Base-by-base conservation (phyloP, 1,139 yeast species). In the Geotrichum phurueaensis region DNA sequence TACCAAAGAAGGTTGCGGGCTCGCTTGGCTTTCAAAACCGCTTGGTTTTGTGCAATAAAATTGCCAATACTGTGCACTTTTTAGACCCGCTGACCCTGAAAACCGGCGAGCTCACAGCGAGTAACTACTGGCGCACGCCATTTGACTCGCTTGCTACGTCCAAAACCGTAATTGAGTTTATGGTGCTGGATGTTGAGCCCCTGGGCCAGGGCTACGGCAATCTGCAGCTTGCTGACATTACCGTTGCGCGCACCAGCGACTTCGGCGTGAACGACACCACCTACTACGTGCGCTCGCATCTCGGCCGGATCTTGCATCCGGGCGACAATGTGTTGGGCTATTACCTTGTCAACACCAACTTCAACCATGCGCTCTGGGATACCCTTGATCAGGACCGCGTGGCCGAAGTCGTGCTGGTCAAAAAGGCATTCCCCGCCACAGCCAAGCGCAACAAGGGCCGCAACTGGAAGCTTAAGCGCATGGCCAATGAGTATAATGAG, bases 241-340 rank as follows among this genome's bases (percentile, higher is more conserved):
- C 96, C 3, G 87, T 92, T 49, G 92, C 96, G 22, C 84, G 97
- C 72, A 85, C 95, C n/a, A 77, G 85, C 58, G 98, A 94, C 73
- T 74, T 94, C 78, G 97, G 97, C 51, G 81, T 82, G 52, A 91
- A 91, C 69, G 96, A 90, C 71, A 82, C 82, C 64, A 86, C 88
- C 29, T 92, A 81, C 73, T 89, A 89, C 66, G 86, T 92, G 49
- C 84, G 97, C 72, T 84, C 97, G 0, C 99, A 95, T 73, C 78
- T 95, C 61, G 99, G 99, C 67, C 97, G 87, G 65, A 83, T 95
- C 68, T 80, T 95, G 69, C 98, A 94, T 73, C 96, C 99, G 1
- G 99, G 99, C 67, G 99, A 95, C 74, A 87, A 96, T 18, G 96
- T 85, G 52, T 78, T 91, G 82, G 99, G 99, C 58, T 95, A 92